Conservation (phyloP, 805 yeast genomes). For the Yarrowia hollandica region DNA sequence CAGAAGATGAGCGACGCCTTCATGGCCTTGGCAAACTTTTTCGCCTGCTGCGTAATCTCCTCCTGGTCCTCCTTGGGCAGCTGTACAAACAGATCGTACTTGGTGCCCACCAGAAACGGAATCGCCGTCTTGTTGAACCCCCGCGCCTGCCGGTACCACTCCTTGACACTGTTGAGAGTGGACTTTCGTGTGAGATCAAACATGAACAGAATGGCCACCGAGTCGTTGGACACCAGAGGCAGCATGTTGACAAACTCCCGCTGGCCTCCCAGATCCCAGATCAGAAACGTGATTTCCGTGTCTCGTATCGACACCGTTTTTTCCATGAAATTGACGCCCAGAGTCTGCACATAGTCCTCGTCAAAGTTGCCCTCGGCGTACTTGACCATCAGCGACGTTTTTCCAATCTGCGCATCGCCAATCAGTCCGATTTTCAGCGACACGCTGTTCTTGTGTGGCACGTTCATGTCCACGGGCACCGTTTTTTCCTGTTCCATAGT, state of each 20-base stretch:
- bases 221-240: slow-evolving; percentile 87
- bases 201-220: slow-evolving; percentile 86
- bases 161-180: slow-evolving; percentile 82
- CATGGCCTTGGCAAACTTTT: slow-evolving; percentile 86
- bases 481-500: slow-evolving; percentile 27
- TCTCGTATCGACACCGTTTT: slow-evolving; percentile 78
- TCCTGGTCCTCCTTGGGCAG: slow-evolving; percentile 77
- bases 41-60: slow-evolving; percentile 78
- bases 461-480: slow-evolving; percentile 37
- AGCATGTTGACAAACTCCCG: slow-evolving; percentile 93
- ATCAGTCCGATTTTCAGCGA: slow-evolving; percentile 81
- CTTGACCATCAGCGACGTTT: slow-evolving; percentile 93
- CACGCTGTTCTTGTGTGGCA: slow-evolving; percentile 38
- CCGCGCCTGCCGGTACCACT: slow-evolving; percentile 91
- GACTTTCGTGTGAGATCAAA: slow-evolving; percentile 86
- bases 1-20: slow-evolving; percentile 80
- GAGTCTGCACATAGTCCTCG: slow-evolving; percentile 87
- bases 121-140: slow-evolving; percentile 89
- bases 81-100: slow-evolving; percentile 83
- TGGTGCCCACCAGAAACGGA: slow-evolving; percentile 89
- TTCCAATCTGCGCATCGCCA: slow-evolving; percentile 96
- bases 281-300: slow-evolving; percentile 84
- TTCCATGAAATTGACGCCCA: slow-evolving; percentile 95
- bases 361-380: slow-evolving; percentile 94
- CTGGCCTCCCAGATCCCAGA: slow-evolving; percentile 97